Evolutionary conservation across 1,284 basidiomycete genomes (phyloP), one percentile per base, ranked within the genome.

Genomic region (Boletus sp.): DNA sequence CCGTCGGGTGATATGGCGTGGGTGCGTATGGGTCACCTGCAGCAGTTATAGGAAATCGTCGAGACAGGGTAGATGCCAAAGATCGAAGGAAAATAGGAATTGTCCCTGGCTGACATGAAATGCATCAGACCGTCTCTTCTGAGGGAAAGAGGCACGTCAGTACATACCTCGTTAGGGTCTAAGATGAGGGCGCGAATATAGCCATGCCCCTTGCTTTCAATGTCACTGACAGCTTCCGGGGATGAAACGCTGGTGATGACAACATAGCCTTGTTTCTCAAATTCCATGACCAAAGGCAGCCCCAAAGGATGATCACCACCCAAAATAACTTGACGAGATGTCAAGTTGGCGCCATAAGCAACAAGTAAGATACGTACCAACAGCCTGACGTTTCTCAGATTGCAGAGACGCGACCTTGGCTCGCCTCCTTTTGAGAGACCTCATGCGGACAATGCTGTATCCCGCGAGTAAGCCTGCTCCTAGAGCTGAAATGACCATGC

Each of bases 101-200:
- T 10, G 82, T 83, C 3, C 76, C 79, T 20, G 83, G 81, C 86
- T 90, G 44, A 25, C 39, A 48, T 23, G 41, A 46, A 43, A 41
- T 10, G 35, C 8, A 25, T 57, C 23, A 52, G 49, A 41, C 42
- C 34, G 19, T 32, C 22, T 39, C 44, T 41, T 32, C 27, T 29
- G 25, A 4, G 13, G 9, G 5, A 1, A 14, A 12, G 14, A 13
- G 12, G 1, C 9, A 33, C 8, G 42, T 17, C 32, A 33, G 41
- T 29, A 27, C 36, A 37, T 61, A 85, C 88, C 72, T 88, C 83
- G 44, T 71, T 71, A 0, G 89, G 83, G 65, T 91, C 83, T 37
- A 92, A 76, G 17, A 91, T 80, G 49, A 91, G 74, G 1, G 84
- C 88, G 42, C 84, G 81, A 48, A 91, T 77, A 66, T 80, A 91